A percentile compares a stretch with the other conserved stretches of the same genome.
phyloP scores from a whole-genome alignment of 352 stramenopile species.

The Phytophthora lateralis region DNA sequence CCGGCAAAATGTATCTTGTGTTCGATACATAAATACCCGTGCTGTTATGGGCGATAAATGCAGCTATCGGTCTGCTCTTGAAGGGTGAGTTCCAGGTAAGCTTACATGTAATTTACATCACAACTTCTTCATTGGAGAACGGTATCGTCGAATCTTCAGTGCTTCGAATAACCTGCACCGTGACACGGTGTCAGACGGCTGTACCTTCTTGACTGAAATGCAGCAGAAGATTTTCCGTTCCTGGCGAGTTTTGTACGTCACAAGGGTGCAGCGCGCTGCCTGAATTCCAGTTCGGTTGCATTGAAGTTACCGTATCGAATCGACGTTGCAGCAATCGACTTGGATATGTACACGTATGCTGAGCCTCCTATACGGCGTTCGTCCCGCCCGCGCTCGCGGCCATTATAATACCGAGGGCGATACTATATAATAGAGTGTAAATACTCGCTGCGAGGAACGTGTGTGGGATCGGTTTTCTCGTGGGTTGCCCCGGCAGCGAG shows the following conservation, averaged over 20 bases:
- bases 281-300: neutral
- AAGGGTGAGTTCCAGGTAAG: too few relatives aligned
- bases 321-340: neutral
- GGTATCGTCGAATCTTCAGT: too few relatives aligned
- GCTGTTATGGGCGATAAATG: too few relatives aligned
- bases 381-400: neutral
- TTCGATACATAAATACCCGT: slow-evolving; percentile 4
- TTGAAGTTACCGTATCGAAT: neutral
- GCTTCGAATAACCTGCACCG: too few relatives aligned
- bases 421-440: too few relatives aligned
- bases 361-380: neutral
- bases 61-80: too few relatives aligned
- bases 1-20: slow-evolving; percentile 17
- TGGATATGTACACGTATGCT: too few relatives aligned
- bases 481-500: slow-evolving; percentile 24
- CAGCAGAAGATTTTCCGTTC: neutral
- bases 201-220: neutral
- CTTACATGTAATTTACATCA: too few relatives aligned
- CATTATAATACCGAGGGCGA: neutral
- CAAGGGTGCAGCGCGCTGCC: too few relatives aligned
- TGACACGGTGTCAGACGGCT: neutral
- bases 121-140: too few relatives aligned
- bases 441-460: neutral
- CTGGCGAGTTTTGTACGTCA: too few relatives aligned
- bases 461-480: slow-evolving; percentile 24